Evolutionary conservation across 257 asterid genomes (phyloP).

Genomic region (Cynanchum wilfordii): DNA sequence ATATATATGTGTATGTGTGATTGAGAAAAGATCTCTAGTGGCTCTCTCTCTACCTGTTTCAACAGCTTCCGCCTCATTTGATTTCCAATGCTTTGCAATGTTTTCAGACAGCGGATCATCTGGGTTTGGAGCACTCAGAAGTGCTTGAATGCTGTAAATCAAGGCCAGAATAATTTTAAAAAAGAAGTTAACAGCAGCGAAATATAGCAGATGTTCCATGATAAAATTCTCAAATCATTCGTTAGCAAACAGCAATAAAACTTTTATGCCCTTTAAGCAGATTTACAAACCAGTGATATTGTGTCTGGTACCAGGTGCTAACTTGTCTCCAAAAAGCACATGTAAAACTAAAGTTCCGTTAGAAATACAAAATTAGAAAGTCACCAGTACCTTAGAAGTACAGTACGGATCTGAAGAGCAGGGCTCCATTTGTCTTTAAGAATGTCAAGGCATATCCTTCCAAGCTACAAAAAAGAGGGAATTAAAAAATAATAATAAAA

Average conservation of each 20-base stretch:
- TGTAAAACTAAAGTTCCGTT: not conserved
- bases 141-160: conserved; percentile 88
- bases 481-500: too few species aligned
- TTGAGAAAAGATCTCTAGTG: not conserved
- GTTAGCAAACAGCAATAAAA: not conserved
- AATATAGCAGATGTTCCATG: not conserved
- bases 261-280: too few species aligned
- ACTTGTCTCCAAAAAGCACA: not conserved
- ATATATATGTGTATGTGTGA: too few species aligned
- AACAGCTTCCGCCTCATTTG: conserved; percentile 95
- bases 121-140: conserved; percentile 96
- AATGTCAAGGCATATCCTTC: conserved; percentile 98
- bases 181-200: not conserved
- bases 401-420: conserved; percentile 99
- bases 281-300: not conserved
- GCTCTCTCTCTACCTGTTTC: conserved; percentile 69
- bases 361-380: not conserved
- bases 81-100: conserved; percentile 98
- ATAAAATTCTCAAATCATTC: not conserved
- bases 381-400: conserved; percentile 68
- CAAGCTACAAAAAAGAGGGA: conserved; percentile 54
- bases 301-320: not conserved
- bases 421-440: conserved; percentile 99
- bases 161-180: not conserved
- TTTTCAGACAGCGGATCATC: conserved; percentile 98